Conservation (phyloP, 306 rosid species). For the Medicago truncatula region DNA sequence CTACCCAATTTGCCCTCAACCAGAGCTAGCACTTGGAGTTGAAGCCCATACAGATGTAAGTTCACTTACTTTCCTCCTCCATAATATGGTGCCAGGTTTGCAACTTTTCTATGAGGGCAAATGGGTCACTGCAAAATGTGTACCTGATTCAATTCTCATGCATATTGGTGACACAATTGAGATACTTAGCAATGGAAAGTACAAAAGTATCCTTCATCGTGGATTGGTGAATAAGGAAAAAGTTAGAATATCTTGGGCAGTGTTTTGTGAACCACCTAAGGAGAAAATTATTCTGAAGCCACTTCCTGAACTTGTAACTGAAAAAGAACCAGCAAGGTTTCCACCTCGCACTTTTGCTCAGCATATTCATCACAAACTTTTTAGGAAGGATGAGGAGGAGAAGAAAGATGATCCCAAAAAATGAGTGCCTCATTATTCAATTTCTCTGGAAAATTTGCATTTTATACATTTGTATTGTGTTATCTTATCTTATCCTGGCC, state of each 20-base stretch:
- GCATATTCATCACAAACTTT: slow-evolving; percentile 81
- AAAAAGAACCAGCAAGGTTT: slow-evolving; percentile 57
- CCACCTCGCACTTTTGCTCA: slow-evolving; percentile 87
- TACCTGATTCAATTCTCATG: slow-evolving; percentile 77
- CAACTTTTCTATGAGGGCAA: slow-evolving; percentile 71
- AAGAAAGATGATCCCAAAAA: slow-evolving; percentile 25
- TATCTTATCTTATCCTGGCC: neutral
- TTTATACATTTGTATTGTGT: neutral
- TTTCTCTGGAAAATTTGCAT: neutral
- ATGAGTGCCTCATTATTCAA: neutral
- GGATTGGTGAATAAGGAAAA: slow-evolving; percentile 85
- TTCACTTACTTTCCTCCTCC: slow-evolving; percentile 82
- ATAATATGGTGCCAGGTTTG: slow-evolving; percentile 92
- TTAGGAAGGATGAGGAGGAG: slow-evolving; percentile 52
- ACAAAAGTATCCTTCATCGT: slow-evolving; percentile 85
- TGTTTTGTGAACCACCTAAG: slow-evolving; percentile 87
- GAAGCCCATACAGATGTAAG: slow-evolving; percentile 90
- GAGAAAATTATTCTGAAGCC: slow-evolving; percentile 86
- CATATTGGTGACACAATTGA: slow-evolving; percentile 88
- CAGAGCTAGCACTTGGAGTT: slow-evolving; percentile 83
- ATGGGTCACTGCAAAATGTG: slow-evolving; percentile 85
- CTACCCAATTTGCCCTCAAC: slow-evolving; percentile 88
- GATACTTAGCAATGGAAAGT: slow-evolving; percentile 79
- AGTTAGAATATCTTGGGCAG: slow-evolving; percentile 92
- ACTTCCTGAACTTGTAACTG: slow-evolving; percentile 64